Conservation (phyloP, 352 stramenopile genomes). For the Halophytophthora polymorphica region DNA sequence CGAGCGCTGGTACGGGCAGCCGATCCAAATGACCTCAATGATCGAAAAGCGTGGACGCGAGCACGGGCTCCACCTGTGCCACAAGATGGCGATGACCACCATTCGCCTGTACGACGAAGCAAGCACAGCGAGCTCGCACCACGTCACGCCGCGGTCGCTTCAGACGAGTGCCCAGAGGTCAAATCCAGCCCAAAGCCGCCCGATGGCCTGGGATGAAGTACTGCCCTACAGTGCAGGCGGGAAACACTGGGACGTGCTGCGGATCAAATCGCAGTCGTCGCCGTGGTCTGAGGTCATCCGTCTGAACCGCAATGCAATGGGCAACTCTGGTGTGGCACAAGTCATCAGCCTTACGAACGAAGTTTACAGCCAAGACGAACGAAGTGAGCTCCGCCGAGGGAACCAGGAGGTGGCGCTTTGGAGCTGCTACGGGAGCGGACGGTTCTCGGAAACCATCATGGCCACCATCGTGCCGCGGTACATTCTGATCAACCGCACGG, state of each 20-base stretch:
- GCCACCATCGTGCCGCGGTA: constrained; percentile 84
- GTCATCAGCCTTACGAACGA: constrained; percentile 83
- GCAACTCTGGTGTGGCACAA: constrained; percentile 84
- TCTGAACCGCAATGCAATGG: constrained; percentile 86
- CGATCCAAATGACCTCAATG: constrained; percentile 57
- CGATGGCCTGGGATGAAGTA: constrained; percentile 77
- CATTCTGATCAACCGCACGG: constrained; percentile 86
- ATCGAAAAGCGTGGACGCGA: constrained; percentile 61
- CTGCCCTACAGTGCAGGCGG: constrained; percentile 70
- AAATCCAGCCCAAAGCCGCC: constrained; percentile 75
- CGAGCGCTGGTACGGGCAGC: constrained; percentile 78
- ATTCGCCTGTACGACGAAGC: constrained; percentile 86
- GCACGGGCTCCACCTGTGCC: constrained; percentile 79
- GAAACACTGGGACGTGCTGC: constrained; percentile 82
- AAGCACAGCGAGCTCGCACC: constrained; percentile 81
- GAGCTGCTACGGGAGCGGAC: constrained; percentile 80
- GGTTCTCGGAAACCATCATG: constrained; percentile 85
- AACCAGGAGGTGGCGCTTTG: constrained; percentile 82
- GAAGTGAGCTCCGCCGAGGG: constrained; percentile 59
- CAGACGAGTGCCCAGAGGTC: constrained; percentile 68
- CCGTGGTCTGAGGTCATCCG: constrained; percentile 85
- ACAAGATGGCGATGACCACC: constrained; percentile 85
- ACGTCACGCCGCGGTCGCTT: constrained; percentile 73
- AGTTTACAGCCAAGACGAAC: constrained; percentile 49
- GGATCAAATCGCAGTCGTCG: constrained; percentile 70